A percentile compares a stretch with the other conserved stretches of the same genome.
Conservation (phyloP, 495 filamentous ascomycete genomes). For the Penicillium manginii region DNA sequence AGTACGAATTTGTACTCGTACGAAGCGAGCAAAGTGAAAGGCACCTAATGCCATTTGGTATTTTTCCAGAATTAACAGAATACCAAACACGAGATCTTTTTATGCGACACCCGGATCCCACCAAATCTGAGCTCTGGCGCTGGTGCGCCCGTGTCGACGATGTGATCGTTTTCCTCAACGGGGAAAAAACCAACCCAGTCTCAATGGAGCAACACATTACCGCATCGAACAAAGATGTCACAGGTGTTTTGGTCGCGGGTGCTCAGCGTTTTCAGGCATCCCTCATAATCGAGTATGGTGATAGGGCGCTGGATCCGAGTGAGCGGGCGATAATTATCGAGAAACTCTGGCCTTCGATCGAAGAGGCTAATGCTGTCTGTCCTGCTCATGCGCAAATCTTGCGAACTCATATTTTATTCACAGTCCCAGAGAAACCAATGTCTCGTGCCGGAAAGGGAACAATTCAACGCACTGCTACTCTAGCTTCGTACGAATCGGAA, state of each 20-base stretch:
- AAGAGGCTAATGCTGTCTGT: constrained; percentile 45
- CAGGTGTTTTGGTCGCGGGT: constrained; percentile 36
- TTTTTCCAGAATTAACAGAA: constrained; percentile 55
- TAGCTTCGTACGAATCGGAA: constrained; percentile 25
- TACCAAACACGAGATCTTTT: constrained; percentile 61
- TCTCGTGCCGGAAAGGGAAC: constrained; percentile 11
- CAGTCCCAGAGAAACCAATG: constrained; percentile 15
- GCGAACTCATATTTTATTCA: constrained; percentile 43
- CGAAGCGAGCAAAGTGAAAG: constrained; percentile 41
- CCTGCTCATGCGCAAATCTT: constrained; percentile 47
- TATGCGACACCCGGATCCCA: constrained; percentile 30
- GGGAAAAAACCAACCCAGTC: constrained; percentile 46
- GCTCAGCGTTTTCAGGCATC: constrained; percentile 33
- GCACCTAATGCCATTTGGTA: constrained; percentile 54
- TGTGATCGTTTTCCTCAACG: constrained; percentile 42
- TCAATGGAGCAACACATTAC: constrained; percentile 36
- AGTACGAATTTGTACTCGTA: constrained; percentile 52
- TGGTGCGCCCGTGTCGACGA: constrained; percentile 40
- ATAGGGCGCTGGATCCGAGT: constrained; percentile 11
- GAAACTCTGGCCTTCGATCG: constrained; percentile 47
- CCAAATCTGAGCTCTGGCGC: constrained; percentile 31
- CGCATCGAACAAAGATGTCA: constrained; percentile 22
- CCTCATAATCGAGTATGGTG: constrained; percentile 37
- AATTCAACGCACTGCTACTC: constrained; percentile 34
- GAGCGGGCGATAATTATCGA: constrained; percentile 33